Evolutionary conservation across 148 eudicot genomes (phyloP), one percentile per base, ranked within the genome.

Genomic region (Heliamphora exappendiculata): DNA sequence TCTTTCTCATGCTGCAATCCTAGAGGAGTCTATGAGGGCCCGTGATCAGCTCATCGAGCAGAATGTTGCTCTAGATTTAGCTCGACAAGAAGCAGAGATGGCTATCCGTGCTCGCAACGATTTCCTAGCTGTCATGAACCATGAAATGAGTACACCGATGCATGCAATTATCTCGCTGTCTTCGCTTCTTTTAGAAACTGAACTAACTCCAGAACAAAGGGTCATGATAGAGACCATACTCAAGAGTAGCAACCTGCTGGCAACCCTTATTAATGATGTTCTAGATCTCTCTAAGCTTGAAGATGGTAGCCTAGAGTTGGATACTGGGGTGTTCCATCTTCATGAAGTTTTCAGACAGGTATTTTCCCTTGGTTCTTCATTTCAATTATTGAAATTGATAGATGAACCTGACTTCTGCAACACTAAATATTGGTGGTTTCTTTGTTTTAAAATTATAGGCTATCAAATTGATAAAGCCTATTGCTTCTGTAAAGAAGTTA

Each of bases 101-200:
- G 97, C 97, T 44, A 85, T 92, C 64, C 88, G 88, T 76, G 97
- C 97, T 76, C 88, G 92, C 39, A 92, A 92, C 68, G 94, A 92
- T 81, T 94, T 91, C 76, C 83, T 90, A 45, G 89, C 87, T 65
- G 98, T 92, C 17, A 92, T 94, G 98, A 94, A 89, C 79, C 88
- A 87, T 78, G 96, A 91, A 80, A 94, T 92, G 98, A 92, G 97
- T 78, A 94, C 89, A 41, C 98, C 98, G 53, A 92, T 94, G 97
- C 96, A 94, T 84, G 94, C 98, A 36, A 80, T 90, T 41, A 88
- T 87, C 50, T 89, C 94, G 2, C 79, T 90, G 58, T 92, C 92
- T 60, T 90, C 97, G 36, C 84, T 92, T 83, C 88, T 92, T 58
- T 76, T 88, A 76, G 97, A 88, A 81, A 90, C 91, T 71, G 92